Base-by-base conservation (phyloP, 2,329 filamentous ascomycete genomes). In the Diaporthe sp. region DNA sequence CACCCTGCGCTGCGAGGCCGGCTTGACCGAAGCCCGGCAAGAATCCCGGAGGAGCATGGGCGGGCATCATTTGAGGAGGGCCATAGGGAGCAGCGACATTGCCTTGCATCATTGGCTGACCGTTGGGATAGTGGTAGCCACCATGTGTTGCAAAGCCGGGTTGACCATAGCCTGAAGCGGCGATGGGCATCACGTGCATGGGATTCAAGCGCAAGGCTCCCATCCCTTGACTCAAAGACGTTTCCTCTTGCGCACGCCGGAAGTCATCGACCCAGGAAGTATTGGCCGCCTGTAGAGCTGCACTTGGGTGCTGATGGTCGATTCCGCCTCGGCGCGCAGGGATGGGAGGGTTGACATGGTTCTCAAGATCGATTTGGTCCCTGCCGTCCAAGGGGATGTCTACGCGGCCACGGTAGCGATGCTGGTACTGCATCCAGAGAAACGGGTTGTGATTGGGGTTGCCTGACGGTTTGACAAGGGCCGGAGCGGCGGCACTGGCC, bases 251-350 rank as follows among this genome's bases (percentile, higher is more conserved):
- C 22, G 50, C 37, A 44, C 73, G 55, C 37, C 65, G 39, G n/a
- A 72, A 74, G 35, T 72, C 73, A 12, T 58, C 27, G 35, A 72
- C 73, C 70, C 68, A 72, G 47, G 73, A 63, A 4, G 68, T 71
- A 32, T 71, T 53, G 70, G 42, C 44, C 10, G 63, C 47, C 32
- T 53, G 32, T 47, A 68, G 35, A 22, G 63, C 63, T 53, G 47
- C 42, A 22, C 63, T 68, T 9, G 63, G 63, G 32, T 47, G 63
- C 32, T 68, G 63, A 27, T 71, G 70, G 10, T 39, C 56, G 12
- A 61, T 39, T 44, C 70, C 70, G 25, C 59, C 44, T 25, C 58
- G 50, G 12, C 70, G 56, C 25, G 25, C 70, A 55, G 47, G 56
- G 6, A 71, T 53, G 19, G 56, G 22, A 22, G 44, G 56, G 47